Evolutionary conservation across 2,329 filamentous ascomycete genomes (phyloP), one percentile per base, ranked within the genome.

Genomic region (Monosporascus sp.): DNA sequence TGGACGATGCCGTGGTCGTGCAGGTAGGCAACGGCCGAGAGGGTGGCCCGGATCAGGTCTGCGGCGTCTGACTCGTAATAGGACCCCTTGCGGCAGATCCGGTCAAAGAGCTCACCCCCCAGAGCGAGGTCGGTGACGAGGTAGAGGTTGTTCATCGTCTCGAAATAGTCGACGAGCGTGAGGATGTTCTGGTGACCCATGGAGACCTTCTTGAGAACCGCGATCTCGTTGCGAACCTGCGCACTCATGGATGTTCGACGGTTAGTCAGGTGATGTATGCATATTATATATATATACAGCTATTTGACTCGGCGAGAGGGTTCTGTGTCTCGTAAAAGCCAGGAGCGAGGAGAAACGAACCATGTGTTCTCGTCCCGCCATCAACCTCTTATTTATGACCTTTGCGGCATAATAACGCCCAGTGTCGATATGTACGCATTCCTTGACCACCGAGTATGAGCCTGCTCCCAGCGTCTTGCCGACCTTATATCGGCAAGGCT

Each of bases 141-240:
- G 71, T 99, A 99, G 60, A 99, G 82, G 74, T 99, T 99, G 76
- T 99, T 97, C 89, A 97, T 96, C 7, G 94, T 99, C 77, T 99
- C 94, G 68, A 99, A 99, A 74, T 97, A 99, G 76, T 99, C 94
- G 65, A 97, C 94, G 54, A 99, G 81, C 1, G 94, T 99, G 57
- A 99, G 77, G 69, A 99, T 97, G 69, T 99, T 99, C 72, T 94
- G 90, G 74, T 99, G 93, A 52, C 94, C 94, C 89, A 99, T 96
- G 1, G 93, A 97, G n/a, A 99, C 93, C 67, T 88, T 88, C 73
- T 97, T 97, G 61, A 99, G 80, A 25, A 99, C 91, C 7, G 94
- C 93, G 65, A 99, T 99, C 75, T 99, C 94, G 70, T 99, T 99
- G 58, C 94, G 88, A 54, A 96, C 90, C 90, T 96, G 55, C 31